A percentile compares a stretch with the other conserved stretches of the same genome.
Conservation (phyloP, 768 basidiomycete genomes). For the Filobasidium wieringae region DNA sequence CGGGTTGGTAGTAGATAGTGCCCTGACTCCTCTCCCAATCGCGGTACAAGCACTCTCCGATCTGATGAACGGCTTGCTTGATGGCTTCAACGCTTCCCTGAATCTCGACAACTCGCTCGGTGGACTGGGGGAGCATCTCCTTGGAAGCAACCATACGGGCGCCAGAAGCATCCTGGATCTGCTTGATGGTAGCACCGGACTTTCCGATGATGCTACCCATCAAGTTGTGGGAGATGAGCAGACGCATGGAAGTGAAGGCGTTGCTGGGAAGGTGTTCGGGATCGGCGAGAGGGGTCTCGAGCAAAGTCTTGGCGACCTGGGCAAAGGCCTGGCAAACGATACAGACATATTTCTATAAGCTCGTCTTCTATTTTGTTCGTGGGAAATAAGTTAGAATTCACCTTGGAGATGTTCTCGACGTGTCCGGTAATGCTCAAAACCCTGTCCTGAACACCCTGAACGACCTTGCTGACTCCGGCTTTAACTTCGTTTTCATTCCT, state of each 20-base stretch:
- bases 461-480: slow-evolving; percentile 98
- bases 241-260: slow-evolving; percentile 70
- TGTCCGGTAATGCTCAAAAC: slow-evolving; percentile 88
- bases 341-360: too few relatives aligned
- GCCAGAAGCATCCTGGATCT: slow-evolving; percentile 90
- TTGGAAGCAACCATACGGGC: slow-evolving; percentile 98
- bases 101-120: slow-evolving; percentile 96
- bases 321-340: slow-evolving; percentile 76
- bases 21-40: slow-evolving; percentile 92
- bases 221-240: slow-evolving; percentile 95
- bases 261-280: slow-evolving; percentile 57
- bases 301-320: slow-evolving; percentile 81
- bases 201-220: slow-evolving; percentile 99
- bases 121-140: slow-evolving; percentile 98
- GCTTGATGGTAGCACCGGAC: slow-evolving; percentile 92
- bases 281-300: slow-evolving; percentile 60
- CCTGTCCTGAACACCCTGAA: slow-evolving; percentile 91
- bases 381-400: slow-evolving; percentile 29
- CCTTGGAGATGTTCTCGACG: slow-evolving; percentile 86
- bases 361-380: too few relatives aligned
- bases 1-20: slow-evolving; percentile 92
- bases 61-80: slow-evolving; percentile 84
- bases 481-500: slow-evolving; percentile 92
- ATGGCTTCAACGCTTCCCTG: slow-evolving; percentile 88
- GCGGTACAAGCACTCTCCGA: slow-evolving; percentile 85